These are phyloP conservation scores for Phylloporus sp. DNA, from an alignment of 1,284 basidiomycete genomes.

Conservation along the genomic window DNA sequence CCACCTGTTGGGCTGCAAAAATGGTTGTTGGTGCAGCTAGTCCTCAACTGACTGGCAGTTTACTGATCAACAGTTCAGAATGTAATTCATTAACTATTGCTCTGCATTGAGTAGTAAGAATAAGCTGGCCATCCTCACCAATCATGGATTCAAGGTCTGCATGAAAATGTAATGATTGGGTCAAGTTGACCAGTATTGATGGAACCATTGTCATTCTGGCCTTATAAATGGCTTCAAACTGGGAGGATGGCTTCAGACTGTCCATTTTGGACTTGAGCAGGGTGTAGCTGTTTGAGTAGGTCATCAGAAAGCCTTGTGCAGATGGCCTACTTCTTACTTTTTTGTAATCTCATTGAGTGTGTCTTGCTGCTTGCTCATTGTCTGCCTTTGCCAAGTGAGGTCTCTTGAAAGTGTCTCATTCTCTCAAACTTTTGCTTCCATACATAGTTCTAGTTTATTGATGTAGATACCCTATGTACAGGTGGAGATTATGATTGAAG, in stretches of 20 bases:
- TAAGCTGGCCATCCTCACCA: slow-evolving; percentile 38
- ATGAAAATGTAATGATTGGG: neutral
- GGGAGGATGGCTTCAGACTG: slow-evolving; percentile 22
- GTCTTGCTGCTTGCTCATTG: slow-evolving; percentile 26
- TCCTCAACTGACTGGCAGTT: slow-evolving; percentile 38
- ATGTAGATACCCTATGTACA: slow-evolving; percentile 28
- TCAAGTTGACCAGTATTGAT: too few relatives aligned
- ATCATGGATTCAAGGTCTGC: slow-evolving; percentile 44
- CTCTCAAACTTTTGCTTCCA: slow-evolving; percentile 31
- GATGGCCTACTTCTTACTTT: slow-evolving; percentile 21
- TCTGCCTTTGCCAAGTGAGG: slow-evolving; percentile 29
- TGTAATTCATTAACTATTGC: slow-evolving; percentile 49
- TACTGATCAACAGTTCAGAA: slow-evolving; percentile 42
- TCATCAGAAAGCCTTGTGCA: slow-evolving; percentile 4
- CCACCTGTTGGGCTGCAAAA: slow-evolving; percentile 57
- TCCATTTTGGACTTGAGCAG: slow-evolving; percentile 37
- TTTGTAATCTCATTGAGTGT: slow-evolving; percentile 26
- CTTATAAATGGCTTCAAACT: slow-evolving; percentile 27
- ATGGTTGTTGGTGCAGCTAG: slow-evolving; percentile 29
- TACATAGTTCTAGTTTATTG: slow-evolving; percentile 25
- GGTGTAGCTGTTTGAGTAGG: slow-evolving; percentile 23
- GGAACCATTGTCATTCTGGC: slow-evolving; percentile 33
- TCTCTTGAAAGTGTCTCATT: slow-evolving; percentile 19
- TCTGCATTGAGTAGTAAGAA: slow-evolving; percentile 42
- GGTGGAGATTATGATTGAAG: neutral